A percentile compares a stretch with the other conserved stretches of the same genome.
Evolutionary conservation across 2,329 filamentous ascomycete species (phyloP).

Genomic region (Beauveria medogensis): DNA sequence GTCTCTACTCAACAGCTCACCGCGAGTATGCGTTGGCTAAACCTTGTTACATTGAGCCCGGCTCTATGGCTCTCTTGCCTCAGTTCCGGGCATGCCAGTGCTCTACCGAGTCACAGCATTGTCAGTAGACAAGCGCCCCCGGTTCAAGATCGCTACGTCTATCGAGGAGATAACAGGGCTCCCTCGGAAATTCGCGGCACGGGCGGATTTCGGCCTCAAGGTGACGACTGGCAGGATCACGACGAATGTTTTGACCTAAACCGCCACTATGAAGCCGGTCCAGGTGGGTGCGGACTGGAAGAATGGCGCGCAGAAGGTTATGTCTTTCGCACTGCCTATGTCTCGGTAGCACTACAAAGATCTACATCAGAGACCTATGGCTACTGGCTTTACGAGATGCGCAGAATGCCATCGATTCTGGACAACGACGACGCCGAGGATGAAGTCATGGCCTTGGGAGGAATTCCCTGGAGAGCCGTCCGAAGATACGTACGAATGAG

Average conservation of each 20-base stretch:
- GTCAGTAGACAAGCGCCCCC: neutral
- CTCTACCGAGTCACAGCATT: neutral
- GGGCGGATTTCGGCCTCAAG: constrained; percentile 9
- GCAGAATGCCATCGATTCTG: constrained; percentile 9
- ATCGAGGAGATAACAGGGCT: constrained; percentile 9
- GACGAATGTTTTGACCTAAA: neutral
- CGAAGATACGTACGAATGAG: constrained; percentile 6
- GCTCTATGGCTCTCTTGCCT: neutral
- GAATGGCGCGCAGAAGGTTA: neutral
- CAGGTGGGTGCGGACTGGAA: constrained; percentile 4
- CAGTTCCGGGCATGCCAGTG: neutral
- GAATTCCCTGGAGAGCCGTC: constrained; percentile 8
- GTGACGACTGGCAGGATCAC: neutral
- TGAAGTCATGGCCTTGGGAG: constrained; percentile 9
- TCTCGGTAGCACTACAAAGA: neutral
- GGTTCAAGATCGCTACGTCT: neutral
- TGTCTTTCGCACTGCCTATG: neutral
- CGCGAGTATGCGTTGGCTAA: neutral
- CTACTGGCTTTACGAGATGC: constrained; percentile 11
- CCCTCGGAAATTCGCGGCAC: neutral
- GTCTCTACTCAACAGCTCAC: neutral
- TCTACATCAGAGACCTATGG: neutral
- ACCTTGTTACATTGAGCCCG: neutral
- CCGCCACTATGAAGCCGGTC: neutral
- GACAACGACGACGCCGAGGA: constrained; percentile 4